Base-by-base conservation (phyloP, 1,284 basidiomycete species). In the Ganoderma lucidum region DNA sequence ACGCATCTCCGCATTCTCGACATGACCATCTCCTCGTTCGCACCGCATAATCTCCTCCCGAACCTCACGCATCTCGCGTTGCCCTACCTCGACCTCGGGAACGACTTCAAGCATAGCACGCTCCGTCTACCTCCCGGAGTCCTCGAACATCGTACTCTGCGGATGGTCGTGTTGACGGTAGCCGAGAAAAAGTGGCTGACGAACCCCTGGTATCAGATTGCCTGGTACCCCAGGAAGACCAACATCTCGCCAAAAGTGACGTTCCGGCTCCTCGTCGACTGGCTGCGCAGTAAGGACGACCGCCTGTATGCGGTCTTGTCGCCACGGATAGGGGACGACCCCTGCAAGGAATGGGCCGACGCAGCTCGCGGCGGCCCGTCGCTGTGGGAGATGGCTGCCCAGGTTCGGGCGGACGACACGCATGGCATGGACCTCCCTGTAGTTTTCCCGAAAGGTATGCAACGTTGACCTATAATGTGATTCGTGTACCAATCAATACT, bases 31-130 rank as follows among this genome's bases (percentile, higher is more conserved):
- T 75, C 73, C 6, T 51, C 73, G 4, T 78, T 76, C 69, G 67
- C 73, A 14, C 78, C 78, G 8, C 71, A 78, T 59, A 74, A 72
- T 64, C 71, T 74, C 55, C 73, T 78, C 8, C 74, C 76, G 12
- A 75, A 74, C 63, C 76, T 78, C 39, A 78, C 76, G 0, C 75
- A 78, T 60, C 71, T 78, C 28, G 78, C 78, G 2, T 62, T 78
- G 41, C 76, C 78, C 3, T 75, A 74, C 68, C 70, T 77, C 37
- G 74, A 76, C 63, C 71, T 77, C 28, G 76, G 75, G 0, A 70
- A 74, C 53, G 73, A 72, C 64, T 66, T 73, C 42, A 63, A 61
- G 42, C 71, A 69, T 15, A 71, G 69, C 32, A 19, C 56, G 6
- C 68, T 76, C 28, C 74, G 76, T 23, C 58, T 77, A 6, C 75